These are phyloP conservation scores for Arthonia radiata DNA, from an alignment of 495 filamentous ascomycete genomes.

Conservation along the genomic window DNA sequence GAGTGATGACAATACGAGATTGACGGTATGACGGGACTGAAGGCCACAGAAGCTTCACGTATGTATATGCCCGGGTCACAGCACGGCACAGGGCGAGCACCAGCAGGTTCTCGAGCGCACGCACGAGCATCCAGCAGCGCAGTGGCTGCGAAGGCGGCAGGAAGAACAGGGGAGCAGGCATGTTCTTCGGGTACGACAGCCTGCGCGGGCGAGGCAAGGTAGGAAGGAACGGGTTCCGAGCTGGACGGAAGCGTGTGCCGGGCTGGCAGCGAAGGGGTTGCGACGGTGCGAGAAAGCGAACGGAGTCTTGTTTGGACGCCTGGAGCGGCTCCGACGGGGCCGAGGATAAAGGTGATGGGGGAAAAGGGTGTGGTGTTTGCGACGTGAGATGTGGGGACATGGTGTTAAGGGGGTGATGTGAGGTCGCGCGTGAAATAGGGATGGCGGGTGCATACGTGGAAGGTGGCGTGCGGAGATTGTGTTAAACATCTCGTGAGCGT, in stretches of 20 bases:
- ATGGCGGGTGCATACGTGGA: too few relatives aligned
- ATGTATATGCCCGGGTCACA: too few relatives aligned
- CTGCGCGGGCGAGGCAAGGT: constrained; percentile 31
- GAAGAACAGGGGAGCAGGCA: constrained; percentile 93
- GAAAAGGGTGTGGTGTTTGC: constrained; percentile 6
- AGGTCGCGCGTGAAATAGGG: constrained; percentile 27
- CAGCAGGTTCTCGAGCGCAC: too few relatives aligned
- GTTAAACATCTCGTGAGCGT: too few relatives aligned
- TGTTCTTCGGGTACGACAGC: constrained; percentile 34
- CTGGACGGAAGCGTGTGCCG: constrained; percentile 31
- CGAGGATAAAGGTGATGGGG: constrained; percentile 5
- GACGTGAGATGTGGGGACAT: constrained; percentile 19
- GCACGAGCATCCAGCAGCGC: too few relatives aligned
- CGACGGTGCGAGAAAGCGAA: constrained; percentile 29
- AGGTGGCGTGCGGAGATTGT: too few relatives aligned
- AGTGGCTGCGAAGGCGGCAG: too few relatives aligned
- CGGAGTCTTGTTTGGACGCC: constrained; percentile 26
- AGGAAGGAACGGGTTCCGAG: constrained; percentile 25
- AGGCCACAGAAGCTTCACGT: too few relatives aligned
- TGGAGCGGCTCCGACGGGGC: constrained; percentile 4
- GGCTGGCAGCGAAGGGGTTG: constrained; percentile 30
- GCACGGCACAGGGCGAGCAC: too few relatives aligned
- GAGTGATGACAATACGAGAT: too few relatives aligned
- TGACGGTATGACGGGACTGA: too few relatives aligned
- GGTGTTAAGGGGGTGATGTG: constrained; percentile 30